Conservation (phyloP, 257 asterid species). For the Salvia splendens region DNA sequence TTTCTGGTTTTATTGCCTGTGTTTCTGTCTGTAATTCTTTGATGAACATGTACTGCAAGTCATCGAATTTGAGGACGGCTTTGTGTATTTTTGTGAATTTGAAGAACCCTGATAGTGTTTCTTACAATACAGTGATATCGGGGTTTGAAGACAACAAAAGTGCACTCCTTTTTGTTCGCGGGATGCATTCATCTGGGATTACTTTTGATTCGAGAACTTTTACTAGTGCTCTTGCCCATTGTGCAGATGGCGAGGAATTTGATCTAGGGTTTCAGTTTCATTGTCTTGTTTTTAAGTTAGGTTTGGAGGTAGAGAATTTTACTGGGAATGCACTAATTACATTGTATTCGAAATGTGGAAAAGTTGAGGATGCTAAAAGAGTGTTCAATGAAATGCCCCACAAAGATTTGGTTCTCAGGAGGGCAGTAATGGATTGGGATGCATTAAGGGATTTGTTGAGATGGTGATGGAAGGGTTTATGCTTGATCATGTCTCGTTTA, state of each 20-base stretch:
- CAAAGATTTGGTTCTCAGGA: slow-evolving; percentile 79
- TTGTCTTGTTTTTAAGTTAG: slow-evolving; percentile 53
- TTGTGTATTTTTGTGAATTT: slow-evolving; percentile 47
- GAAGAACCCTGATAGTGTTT: slow-evolving; percentile 71
- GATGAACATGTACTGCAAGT: slow-evolving; percentile 79
- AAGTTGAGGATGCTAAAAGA: slow-evolving; percentile 54
- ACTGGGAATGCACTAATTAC: slow-evolving; percentile 81
- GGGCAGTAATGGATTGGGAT: slow-evolving; percentile 61
- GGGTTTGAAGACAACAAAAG: slow-evolving; percentile 60
- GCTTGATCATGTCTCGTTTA: slow-evolving; percentile 75
- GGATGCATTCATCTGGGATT: slow-evolving; percentile 59
- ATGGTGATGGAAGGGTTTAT: slow-evolving; percentile 58
- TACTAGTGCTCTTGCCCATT: slow-evolving; percentile 66
- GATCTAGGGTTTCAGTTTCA: slow-evolving; percentile 65
- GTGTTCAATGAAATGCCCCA: slow-evolving; percentile 56
- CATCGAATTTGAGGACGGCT: slow-evolving; percentile 48
- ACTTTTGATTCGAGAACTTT: slow-evolving; percentile 68
- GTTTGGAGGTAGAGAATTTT: slow-evolving; percentile 54
- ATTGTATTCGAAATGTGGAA: slow-evolving; percentile 68
- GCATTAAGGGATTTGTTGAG: slow-evolving; percentile 50
- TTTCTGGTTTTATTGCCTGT: slow-evolving; percentile 43
- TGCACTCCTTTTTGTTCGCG: slow-evolving; percentile 60
- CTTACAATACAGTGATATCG: slow-evolving; percentile 74
- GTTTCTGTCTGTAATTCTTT: slow-evolving; percentile 73
- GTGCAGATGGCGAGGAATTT: slow-evolving; percentile 55